These are phyloP conservation scores for Claviceps citrina DNA, from an alignment of 2,329 filamentous ascomycete genomes.

Conservation along the genomic window DNA sequence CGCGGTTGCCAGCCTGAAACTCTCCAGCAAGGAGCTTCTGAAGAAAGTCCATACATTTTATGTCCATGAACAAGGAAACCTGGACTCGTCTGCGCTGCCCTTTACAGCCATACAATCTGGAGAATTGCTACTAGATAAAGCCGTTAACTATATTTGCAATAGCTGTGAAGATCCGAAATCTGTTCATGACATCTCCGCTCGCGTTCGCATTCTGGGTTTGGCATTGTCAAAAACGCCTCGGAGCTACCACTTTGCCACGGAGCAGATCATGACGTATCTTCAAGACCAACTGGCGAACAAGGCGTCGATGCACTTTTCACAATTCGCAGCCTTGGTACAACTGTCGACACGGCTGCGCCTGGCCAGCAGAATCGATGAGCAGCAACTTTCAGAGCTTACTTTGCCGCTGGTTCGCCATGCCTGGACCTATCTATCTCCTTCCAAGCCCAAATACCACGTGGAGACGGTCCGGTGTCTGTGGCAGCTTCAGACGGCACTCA, in stretches of 20 bases:
- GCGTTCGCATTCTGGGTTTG: slow-evolving; percentile 43
- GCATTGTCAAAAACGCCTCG: slow-evolving; percentile 38
- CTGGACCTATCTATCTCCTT: slow-evolving; percentile 70
- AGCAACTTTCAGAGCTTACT: slow-evolving; percentile 47
- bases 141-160: slow-evolving; percentile 34
- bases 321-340: slow-evolving; percentile 43
- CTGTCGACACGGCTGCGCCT: slow-evolving; percentile 42
- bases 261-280: slow-evolving; percentile 34
- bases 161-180: slow-evolving; percentile 26
- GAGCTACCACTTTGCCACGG: slow-evolving; percentile 28
- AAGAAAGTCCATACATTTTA: slow-evolving; percentile 52
- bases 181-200: slow-evolving; percentile 36
- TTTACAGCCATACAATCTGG: slow-evolving; percentile 40
- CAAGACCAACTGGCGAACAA: slow-evolving; percentile 28
- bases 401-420: slow-evolving; percentile 53
- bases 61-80: slow-evolving; percentile 51
- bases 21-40: slow-evolving; percentile 34
- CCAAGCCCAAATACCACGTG: slow-evolving; percentile 82
- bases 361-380: slow-evolving; percentile 32
- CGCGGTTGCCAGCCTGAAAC: slow-evolving; percentile 6
- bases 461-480: slow-evolving; percentile 78
- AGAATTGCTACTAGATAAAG: slow-evolving; percentile 49
- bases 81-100: slow-evolving; percentile 46
- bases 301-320: slow-evolving; percentile 30
- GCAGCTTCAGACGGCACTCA: slow-evolving; percentile 63